Evolutionary conservation across 805 yeast species (phyloP).

Genomic region (Cyberlindnera galapagoensis): DNA sequence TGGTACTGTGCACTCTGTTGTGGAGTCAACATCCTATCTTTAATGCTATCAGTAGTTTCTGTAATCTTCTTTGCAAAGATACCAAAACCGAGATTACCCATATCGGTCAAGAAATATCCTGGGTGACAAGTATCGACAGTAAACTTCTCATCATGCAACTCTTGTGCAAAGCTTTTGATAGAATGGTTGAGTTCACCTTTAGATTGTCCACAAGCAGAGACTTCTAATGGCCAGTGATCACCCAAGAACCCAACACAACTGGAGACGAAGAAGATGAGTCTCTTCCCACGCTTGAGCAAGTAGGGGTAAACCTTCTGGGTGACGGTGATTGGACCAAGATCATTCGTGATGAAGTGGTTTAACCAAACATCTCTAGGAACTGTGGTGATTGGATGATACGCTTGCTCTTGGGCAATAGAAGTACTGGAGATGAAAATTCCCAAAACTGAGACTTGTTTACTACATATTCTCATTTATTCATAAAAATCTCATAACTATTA

Average conservation of each 20-base stretch:
- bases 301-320: background rate
- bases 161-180: constrained; percentile 23
- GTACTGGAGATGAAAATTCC: too few relatives aligned
- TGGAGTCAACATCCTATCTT: constrained; percentile 16
- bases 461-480: too few relatives aligned
- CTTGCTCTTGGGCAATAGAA: too few relatives aligned
- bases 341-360: background rate
- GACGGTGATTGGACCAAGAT: background rate
- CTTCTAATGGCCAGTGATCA: constrained; percentile 15
- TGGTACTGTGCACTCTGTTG: constrained; percentile 21
- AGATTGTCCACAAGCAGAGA: constrained; percentile 29
- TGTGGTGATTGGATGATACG: too few relatives aligned
- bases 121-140: constrained; percentile 31
- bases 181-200: constrained; percentile 33
- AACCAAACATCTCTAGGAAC: background rate
- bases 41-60: background rate
- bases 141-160: constrained; percentile 23
- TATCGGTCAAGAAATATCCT: constrained; percentile 33
- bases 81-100: constrained; percentile 13
- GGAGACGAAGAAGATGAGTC: background rate
- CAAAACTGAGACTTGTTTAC: too few relatives aligned
- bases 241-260: background rate
- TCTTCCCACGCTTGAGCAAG: background rate
- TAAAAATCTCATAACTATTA: too few relatives aligned
- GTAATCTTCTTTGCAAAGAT: background rate